Conservation (phyloP, 2,329 filamentous ascomycete species). For the Cladosporium oxysporum region DNA sequence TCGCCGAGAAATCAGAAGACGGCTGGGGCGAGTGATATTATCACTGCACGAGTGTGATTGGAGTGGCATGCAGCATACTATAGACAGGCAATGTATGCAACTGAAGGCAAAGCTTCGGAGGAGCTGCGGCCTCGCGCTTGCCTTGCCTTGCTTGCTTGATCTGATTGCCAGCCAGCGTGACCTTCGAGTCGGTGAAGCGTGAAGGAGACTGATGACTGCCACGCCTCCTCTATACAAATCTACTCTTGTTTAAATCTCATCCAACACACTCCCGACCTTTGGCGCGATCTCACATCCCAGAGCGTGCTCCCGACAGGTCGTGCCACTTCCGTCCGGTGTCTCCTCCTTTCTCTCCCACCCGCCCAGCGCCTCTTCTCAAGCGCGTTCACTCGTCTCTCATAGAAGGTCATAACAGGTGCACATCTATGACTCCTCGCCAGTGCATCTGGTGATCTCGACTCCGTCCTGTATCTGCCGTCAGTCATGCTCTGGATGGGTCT, state of each 20-base stretch:
- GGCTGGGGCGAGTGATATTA: background rate
- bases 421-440: slow-evolving; percentile 32
- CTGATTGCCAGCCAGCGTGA: background rate
- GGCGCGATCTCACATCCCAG: background rate
- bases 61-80: background rate
- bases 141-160: background rate
- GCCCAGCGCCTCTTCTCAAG: background rate
- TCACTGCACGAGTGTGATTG: background rate
- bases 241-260: background rate
- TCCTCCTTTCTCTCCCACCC: background rate
- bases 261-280: no score
- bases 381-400: background rate
- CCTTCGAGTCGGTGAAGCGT: background rate
- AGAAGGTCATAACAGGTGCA: background rate
- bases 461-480: slow-evolving; percentile 56
- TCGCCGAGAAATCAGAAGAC: background rate
- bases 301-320: background rate
- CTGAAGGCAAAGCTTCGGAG: background rate
- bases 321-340: background rate
- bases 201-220: background rate
- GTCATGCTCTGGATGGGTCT: background rate
- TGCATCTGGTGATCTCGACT: slow-evolving; percentile 65
- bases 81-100: background rate
- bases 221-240: background rate
- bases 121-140: background rate